Base-by-base conservation (phyloP, 768 basidiomycete species). In the Pleurotus ostreatus region DNA sequence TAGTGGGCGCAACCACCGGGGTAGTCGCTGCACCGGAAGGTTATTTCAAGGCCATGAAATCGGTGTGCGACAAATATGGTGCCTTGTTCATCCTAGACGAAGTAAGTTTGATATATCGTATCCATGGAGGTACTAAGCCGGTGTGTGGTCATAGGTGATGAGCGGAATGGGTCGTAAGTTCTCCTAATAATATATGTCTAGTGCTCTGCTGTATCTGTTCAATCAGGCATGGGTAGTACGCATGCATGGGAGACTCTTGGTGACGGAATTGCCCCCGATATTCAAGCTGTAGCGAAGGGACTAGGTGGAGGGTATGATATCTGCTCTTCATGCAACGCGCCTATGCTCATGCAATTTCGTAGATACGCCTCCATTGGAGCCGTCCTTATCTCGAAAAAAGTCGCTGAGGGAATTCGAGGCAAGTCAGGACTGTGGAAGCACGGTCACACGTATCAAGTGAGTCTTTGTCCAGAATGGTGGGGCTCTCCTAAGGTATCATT, bases 201-300 rank as follows among this genome's bases (percentile, higher is more conserved):
- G 15, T 16, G 11, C 25, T 15, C 9, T 18, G 5, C 18, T 49
- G 7, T 40, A 23, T 40, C 23, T 46, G 40, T 23, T 13, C n/a
- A n/a, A 44, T 51, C 37, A 92, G 89, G 91, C 25, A 90, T 94
- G 84, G 93, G 93, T 2, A 90, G 88, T 6, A 65, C 92, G 44
- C 93, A 94, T 64, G 89, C 83, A 16, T 94, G 92, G 93, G 79
- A 94, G 64, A 87, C 82, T 41, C 85, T 85, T 61, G 90, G 89
- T 37, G 90, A 93, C 62, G 85, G 85, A 22, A 81, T 77, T 38
- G 72, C 82, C 13, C 93, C 94, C 40, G 93, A 95, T 70, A 77
- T 95, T 26, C 92, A 95, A 70, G 89, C 90, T 5, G 78, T 94
- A 26, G 94, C 92, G 1, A 95, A 96, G 68, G 92, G 93, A 12